Evolutionary conservation across 768 basidiomycete species (phyloP).

Genomic region (Tricholoma terreum): DNA sequence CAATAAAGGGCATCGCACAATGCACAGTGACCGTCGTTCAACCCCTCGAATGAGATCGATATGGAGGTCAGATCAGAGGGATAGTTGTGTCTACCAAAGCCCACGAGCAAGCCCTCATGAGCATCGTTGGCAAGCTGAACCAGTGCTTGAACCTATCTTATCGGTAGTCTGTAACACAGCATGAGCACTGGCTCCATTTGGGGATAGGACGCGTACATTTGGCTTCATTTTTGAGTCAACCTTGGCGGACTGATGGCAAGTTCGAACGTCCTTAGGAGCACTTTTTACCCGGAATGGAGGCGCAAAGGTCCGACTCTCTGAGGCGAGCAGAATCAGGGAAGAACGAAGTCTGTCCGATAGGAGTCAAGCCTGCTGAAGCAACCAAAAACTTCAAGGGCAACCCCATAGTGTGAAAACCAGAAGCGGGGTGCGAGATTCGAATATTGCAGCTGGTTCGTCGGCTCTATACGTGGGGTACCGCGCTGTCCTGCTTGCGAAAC

Average conservation of each 20-base stretch:
- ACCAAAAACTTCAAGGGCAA: no score
- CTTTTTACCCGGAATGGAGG: constrained; percentile 49
- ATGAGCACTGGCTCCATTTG: background rate
- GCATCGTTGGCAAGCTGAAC: constrained; percentile 51
- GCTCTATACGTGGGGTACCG: no score
- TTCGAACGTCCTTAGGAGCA: constrained; percentile 54
- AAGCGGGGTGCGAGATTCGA: no score
- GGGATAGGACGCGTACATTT: constrained; percentile 31
- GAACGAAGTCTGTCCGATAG: background rate
- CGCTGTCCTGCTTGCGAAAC: no score
- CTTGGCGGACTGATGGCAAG: constrained; percentile 47
- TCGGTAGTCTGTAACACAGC: constrained; percentile 40
- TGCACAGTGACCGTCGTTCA: constrained; percentile 64
- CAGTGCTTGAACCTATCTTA: no score
- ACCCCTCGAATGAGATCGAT: constrained; percentile 53
- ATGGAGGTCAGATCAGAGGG: constrained; percentile 52
- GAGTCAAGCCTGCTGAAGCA: constrained; percentile 7
- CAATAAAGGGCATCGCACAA: constrained; percentile 37
- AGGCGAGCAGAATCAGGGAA: background rate
- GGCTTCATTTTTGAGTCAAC: constrained; percentile 45
- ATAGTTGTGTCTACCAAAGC: constrained; percentile 45
- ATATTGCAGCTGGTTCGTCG: no score
- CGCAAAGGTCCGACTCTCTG: constrained; percentile 41
- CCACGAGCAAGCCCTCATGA: constrained; percentile 49
- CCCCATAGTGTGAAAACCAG: no score